Evolutionary conservation across 306 rosid species (phyloP).

Genomic region (Cucurbita maxima): DNA sequence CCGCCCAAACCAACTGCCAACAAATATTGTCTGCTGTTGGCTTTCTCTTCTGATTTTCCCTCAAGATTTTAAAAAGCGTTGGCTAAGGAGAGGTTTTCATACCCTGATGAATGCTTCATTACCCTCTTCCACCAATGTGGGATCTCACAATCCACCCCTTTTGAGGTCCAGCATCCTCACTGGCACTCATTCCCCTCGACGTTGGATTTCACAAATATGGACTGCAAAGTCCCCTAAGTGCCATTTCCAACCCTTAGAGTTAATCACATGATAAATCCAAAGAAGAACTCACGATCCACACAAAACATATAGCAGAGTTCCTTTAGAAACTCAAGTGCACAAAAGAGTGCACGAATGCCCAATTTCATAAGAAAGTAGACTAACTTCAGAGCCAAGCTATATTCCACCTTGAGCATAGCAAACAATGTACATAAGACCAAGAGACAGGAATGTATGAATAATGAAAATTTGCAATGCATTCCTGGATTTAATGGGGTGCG

Average conservation of each 20-base stretch:
- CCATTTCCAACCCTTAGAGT: background rate
- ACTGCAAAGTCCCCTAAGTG: background rate
- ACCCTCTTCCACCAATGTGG: no score
- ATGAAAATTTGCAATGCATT: background rate
- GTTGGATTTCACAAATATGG: no score
- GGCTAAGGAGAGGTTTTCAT: no score
- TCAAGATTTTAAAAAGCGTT: no score
- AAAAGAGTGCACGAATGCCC: background rate
- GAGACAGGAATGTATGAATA: background rate
- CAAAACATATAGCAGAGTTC: background rate
- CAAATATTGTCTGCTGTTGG: no score
- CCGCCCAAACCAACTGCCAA: no score
- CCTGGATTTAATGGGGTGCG: background rate
- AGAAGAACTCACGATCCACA: background rate
- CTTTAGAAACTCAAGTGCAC: background rate
- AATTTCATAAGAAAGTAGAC: background rate
- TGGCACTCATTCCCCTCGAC: no score
- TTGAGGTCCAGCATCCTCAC: no score
- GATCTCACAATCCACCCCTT: no score
- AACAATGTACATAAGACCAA: background rate
- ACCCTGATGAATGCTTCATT: no score
- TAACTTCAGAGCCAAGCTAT: background rate
- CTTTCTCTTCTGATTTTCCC: no score
- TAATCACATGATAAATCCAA: background rate
- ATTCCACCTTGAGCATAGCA: background rate